phyloP scores from a whole-genome alignment of 768 basidiomycete species.

The Dentipellis sp. region DNA sequence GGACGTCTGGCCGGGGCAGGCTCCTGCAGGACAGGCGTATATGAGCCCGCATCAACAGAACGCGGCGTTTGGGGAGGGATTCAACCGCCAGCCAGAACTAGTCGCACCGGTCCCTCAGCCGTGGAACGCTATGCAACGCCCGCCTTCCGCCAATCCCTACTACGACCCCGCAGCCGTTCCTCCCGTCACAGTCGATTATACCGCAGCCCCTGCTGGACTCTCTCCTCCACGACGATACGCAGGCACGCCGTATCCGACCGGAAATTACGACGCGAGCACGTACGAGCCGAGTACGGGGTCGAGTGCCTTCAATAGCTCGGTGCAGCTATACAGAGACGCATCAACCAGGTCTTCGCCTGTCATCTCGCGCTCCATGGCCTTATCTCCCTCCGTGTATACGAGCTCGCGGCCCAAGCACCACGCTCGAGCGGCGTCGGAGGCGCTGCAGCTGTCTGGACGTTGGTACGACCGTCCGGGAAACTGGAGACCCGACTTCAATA shows the following conservation, averaged over 20 bases:
- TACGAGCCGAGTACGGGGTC: slow-evolving; percentile 13
- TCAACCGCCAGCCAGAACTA: background rate
- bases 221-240: background rate
- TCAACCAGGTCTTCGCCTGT: slow-evolving; percentile 3
- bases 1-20: background rate
- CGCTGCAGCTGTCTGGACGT: background rate
- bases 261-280: background rate
- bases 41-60: background rate
- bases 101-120: background rate
- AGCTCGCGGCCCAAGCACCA: background rate
- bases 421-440: slow-evolving; percentile 3
- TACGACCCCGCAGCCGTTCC: background rate
- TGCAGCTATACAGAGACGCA: background rate
- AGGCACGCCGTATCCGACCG: background rate
- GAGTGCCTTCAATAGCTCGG: slow-evolving; percentile 11
- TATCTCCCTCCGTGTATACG: slow-evolving; percentile 2
- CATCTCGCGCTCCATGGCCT: slow-evolving; percentile 7
- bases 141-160: background rate
- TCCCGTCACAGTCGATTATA: background rate
- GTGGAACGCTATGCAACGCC: background rate
- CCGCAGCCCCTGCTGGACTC: background rate
- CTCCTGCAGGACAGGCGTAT: background rate
- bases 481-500: slow-evolving; percentile 25
- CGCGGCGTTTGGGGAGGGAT: background rate
- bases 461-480: slow-evolving; percentile 12